phyloP scores from a whole-genome alignment of 768 basidiomycete genomes.

The Clavulina sp. region DNA sequence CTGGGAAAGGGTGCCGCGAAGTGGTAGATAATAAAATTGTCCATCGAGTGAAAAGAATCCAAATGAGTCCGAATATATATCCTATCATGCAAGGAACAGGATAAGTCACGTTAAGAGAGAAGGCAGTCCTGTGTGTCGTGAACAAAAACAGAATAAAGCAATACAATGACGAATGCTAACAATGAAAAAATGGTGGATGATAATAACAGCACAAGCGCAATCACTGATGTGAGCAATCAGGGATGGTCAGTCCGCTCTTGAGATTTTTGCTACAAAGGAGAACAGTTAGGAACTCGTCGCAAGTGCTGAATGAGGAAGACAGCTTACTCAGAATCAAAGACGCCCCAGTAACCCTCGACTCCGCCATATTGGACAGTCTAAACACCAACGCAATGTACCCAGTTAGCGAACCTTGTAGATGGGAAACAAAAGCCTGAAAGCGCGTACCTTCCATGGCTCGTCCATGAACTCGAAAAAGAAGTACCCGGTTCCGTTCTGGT shows the following conservation, averaged over 20 bases:
- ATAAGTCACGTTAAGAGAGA: no score
- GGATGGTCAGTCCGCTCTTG: background rate
- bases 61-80: no score
- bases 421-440: background rate
- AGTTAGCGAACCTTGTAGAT: background rate
- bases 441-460: constrained; percentile 60
- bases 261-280: background rate
- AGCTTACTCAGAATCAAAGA: constrained; percentile 1
- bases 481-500: constrained; percentile 61
- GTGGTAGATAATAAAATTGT: no score
- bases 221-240: background rate
- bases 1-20: no score
- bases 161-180: background rate
- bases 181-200: background rate
- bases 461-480: constrained; percentile 82
- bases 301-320: background rate
- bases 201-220: background rate
- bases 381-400: constrained; percentile 6
- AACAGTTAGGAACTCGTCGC: background rate
- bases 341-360: constrained; percentile 31
- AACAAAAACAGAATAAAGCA: no score
- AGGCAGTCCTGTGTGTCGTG: no score
- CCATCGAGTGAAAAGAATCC: no score
- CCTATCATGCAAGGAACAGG: no score
- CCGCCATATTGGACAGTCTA: constrained; percentile 55